Percentiles rank a stretch among this genome's conserved stretches.
phyloP scores from a whole-genome alignment of 345 rosid genomes.

The Trapa bicornis region DNA sequence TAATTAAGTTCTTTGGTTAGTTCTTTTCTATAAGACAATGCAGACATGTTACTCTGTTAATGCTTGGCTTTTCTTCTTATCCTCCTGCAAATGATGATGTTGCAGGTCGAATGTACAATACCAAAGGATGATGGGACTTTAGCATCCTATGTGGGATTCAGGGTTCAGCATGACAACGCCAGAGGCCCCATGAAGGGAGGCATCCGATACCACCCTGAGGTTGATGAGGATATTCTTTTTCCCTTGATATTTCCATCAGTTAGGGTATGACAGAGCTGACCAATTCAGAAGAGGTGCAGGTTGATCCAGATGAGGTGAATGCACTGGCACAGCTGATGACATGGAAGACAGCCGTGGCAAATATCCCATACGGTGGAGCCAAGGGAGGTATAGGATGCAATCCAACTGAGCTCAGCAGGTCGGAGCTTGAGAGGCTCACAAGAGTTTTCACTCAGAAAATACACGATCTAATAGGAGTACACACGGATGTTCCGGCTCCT shows the following conservation, averaged over 20 bases:
- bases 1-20: too few relatives aligned
- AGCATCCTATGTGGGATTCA: conserved; percentile 83
- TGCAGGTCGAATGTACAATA: conserved; percentile 89
- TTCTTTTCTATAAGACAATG: too few relatives aligned
- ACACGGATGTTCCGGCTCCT: conserved; percentile 94
- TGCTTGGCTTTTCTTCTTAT: too few relatives aligned
- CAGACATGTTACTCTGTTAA: too few relatives aligned
- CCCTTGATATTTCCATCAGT: neutral
- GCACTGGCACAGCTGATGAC: conserved; percentile 96
- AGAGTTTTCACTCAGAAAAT: conserved; percentile 93
- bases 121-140: conserved; percentile 86
- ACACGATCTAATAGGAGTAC: conserved; percentile 80
- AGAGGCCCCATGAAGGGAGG: conserved; percentile 99
- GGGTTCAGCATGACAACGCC: conserved; percentile 94
- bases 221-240: neutral
- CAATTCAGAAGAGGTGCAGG: conserved; percentile 23
- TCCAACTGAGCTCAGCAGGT: conserved; percentile 51
- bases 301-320: conserved; percentile 94
- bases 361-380: conserved; percentile 94
- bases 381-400: conserved; percentile 94
- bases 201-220: conserved; percentile 97
- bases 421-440: conserved; percentile 81
- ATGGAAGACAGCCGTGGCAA: conserved; percentile 98
- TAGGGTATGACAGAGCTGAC: neutral
- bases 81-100: neutral